phyloP scores from a whole-genome alignment of 2,329 filamentous ascomycete genomes.

The Colletotrichum sublineola region DNA sequence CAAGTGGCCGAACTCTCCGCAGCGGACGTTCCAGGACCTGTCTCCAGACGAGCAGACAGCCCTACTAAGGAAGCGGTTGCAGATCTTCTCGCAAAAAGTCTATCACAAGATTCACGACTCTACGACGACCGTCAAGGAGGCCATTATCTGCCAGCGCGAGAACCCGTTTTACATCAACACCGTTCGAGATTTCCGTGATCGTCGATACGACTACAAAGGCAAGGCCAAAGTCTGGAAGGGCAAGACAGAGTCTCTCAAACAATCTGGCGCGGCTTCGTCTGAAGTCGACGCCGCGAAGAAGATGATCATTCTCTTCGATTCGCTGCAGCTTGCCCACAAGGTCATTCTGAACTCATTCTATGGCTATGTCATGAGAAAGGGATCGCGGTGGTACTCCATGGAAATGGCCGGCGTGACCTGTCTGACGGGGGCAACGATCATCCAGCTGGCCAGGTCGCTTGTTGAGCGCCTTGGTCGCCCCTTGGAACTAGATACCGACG shows the following conservation, averaged over 20 bases:
- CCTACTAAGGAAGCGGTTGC: conserved; percentile 87
- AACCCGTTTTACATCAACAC: conserved; percentile 99
- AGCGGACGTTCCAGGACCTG: conserved; percentile 84
- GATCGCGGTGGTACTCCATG: conserved; percentile 98
- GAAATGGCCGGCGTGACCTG: conserved; percentile 99
- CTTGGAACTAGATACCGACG: conserved; percentile 95
- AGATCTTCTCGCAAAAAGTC: conserved; percentile 96
- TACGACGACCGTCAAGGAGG: conserved; percentile 91
- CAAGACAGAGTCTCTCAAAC: conserved; percentile 89
- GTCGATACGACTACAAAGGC: conserved; percentile 98
- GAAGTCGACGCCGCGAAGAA: conserved; percentile 97
- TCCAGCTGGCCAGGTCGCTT: conserved; percentile 93
- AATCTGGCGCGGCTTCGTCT: conserved; percentile 77
- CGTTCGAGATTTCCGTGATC: conserved; percentile 94
- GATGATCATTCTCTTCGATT: conserved; percentile 98
- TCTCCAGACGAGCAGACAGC: conserved; percentile 83
- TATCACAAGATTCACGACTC: conserved; percentile 99
- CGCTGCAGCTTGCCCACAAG: conserved; percentile 95
- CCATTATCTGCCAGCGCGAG: conserved; percentile 97
- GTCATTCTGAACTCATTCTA: conserved; percentile 99
- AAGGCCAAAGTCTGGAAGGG: conserved; percentile 99
- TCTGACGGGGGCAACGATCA: conserved; percentile 94
- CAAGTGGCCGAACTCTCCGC: conserved; percentile 77
- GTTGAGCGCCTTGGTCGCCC: conserved; percentile 94
- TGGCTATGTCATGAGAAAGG: conserved; percentile 99